phyloP scores from a whole-genome alignment of 768 basidiomycete species.

The Boletus patriciae region DNA sequence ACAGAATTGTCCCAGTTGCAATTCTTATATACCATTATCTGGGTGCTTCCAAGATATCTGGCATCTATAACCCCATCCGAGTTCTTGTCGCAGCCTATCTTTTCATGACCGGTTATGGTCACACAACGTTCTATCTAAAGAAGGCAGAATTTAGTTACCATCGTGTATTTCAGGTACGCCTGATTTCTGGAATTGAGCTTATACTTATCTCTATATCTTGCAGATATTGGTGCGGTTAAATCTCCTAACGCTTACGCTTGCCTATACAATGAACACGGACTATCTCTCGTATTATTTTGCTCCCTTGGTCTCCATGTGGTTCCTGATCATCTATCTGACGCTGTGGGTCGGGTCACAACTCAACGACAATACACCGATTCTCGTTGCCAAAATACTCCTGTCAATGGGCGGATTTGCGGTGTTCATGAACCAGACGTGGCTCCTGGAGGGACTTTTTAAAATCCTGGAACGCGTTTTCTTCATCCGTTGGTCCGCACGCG shows the following conservation, averaged over 20 bases:
- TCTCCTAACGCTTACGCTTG: conserved; percentile 75
- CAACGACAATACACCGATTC: conserved; percentile 68
- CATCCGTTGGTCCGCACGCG: conserved; percentile 80
- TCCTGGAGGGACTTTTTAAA: conserved; percentile 63
- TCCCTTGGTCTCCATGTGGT: conserved; percentile 90
- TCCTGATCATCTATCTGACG: conserved; percentile 79
- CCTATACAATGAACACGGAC: conserved; percentile 90
- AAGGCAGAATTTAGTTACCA: conserved; percentile 84
- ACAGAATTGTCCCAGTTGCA: conserved; percentile 51
- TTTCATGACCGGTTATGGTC: conserved; percentile 93
- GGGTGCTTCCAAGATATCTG: conserved; percentile 85
- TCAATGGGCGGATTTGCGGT: conserved; percentile 64
- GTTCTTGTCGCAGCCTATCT: conserved; percentile 86
- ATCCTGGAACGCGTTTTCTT: conserved; percentile 63
- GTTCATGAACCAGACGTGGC: conserved; percentile 63
- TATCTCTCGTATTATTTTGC: conserved; percentile 92
- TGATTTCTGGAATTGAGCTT: neutral
- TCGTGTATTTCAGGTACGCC: conserved; percentile 66
- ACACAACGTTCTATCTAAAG: conserved; percentile 84
- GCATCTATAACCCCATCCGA: conserved; percentile 91
- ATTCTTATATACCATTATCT: conserved; percentile 93
- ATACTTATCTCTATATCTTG: conserved; percentile 2
- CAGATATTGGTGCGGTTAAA: conserved; percentile 82
- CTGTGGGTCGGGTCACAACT: conserved; percentile 67
- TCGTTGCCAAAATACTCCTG: conserved; percentile 66